Base-by-base conservation (phyloP, 768 basidiomycete genomes). In the Gloeophyllum trabeum region DNA sequence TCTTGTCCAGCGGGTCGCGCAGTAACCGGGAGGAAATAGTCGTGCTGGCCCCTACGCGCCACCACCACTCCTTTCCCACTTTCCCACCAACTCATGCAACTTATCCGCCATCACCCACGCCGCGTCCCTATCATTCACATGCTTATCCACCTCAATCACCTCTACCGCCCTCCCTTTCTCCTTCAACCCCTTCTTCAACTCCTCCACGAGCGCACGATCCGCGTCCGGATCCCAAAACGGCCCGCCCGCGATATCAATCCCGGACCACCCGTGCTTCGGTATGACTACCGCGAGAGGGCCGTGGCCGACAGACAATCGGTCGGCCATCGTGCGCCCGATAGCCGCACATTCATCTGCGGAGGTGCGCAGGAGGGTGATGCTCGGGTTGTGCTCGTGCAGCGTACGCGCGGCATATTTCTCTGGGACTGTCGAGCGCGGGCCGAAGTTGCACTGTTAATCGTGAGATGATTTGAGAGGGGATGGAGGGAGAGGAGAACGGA, bases 321-420 rank as follows among this genome's bases (percentile, higher is more conserved):
- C 22, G 4, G 40, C 46, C 10, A 60, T 46, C 10, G 34, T 54
- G 10, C 44, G 32, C 20, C 57, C 55, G 39, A 62, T 34, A 16
- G 43, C 32, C 4, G 19, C 36, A 34, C 52, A 59, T 20, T 60
- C 61, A 20, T 46, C 47, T 4, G 37, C 40, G 13, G 55, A 46
- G 10, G 59, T 62, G 24, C 54, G 54, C 59, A 61, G 60, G 39
- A 62, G 7, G 14, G 51, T 61, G 36, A 62, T 48, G 3, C 46
- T 52, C 4, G 48, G 18, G 26, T 61, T 61, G 25, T 62, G 59
- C 16, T 50, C 34, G 41, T 50, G 24, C 22, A 57, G 46, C 2
- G 39, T 43, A 24, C 51, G 47, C n/a, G n/a, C n/a, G n/a, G 41
- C 44, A 45, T 55, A 58, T 26, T 38, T 32, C 1, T 40, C 44